Evolutionary conservation across 345 rosid species (phyloP), one percentile per base, ranked within the genome.

Genomic region (Hevea brasiliensis): DNA sequence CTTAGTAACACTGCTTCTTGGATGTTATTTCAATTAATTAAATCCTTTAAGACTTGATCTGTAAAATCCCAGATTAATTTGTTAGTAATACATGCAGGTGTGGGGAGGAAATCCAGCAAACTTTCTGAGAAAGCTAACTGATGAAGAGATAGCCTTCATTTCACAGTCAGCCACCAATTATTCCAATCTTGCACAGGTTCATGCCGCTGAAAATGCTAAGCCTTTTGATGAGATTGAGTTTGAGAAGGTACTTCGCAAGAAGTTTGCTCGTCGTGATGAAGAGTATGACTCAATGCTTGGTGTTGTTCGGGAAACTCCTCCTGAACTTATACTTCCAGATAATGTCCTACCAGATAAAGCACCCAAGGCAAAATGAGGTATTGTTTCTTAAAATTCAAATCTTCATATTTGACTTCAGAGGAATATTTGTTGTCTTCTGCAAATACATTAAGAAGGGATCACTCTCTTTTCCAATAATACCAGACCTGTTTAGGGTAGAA

Each of bases 81-180:
- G 26, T 62, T 72, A 47, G 21, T n/a, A 27, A 26, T 15, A 26
- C 67, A 60, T 50, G 78, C 82, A 95, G 99, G 89, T 95, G 48
- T 94, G 97, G 98, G 98, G 88, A 86, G 99, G 99, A 78, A 92
- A 95, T 81, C 97, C 99, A 26, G 99, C 98, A 69, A 92, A 80
- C 83, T 94, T 94, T 82, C 85, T 92, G 81, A 87, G 99, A 81
- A 90, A 92, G 86, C 96, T 95, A 56, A 85, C 85, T 4, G 89
- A 83, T 21, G 87, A 87, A 68, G 99, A 95, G 86, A 85, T 77
- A 67, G 81, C 87, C 57, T 92, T 92, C 72, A 84, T 92, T 81
- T 63, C 95, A 51, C 82, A 87, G 76, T 91, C 98, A 35, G 93
- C 97, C 60, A 68, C 79, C 77, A 92, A 88, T 80, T 95, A 95